phyloP scores from a whole-genome alignment of 2,329 filamentous ascomycete genomes.

The Hymenoscyphus occultus region DNA sequence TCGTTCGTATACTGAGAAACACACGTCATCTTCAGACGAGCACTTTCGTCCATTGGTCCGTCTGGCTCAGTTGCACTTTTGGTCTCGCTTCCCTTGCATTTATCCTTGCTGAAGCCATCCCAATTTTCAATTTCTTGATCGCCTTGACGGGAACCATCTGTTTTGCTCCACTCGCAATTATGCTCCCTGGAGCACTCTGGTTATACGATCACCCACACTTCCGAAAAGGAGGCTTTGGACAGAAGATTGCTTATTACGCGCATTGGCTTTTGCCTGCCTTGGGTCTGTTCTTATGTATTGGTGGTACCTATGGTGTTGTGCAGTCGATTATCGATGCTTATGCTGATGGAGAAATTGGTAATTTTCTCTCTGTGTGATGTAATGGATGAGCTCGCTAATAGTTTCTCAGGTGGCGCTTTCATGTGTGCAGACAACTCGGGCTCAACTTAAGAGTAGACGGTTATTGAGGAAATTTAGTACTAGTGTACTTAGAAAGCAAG shows the following conservation, averaged over 20 bases:
- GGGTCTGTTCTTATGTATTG: slow-evolving; percentile 40
- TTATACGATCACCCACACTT: slow-evolving; percentile 46
- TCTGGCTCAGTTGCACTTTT: slow-evolving; percentile 48
- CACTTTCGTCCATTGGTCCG: slow-evolving; percentile 48
- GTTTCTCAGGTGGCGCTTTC: slow-evolving; percentile 39
- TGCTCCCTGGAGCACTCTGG: slow-evolving; percentile 50
- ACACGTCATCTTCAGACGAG: slow-evolving; percentile 51
- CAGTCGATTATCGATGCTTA: slow-evolving; percentile 52
- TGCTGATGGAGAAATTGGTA: slow-evolving; percentile 32
- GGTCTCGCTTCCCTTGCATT: slow-evolving; percentile 45
- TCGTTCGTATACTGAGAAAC: slow-evolving; percentile 52
- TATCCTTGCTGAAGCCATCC: slow-evolving; percentile 51
- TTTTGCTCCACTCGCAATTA: slow-evolving; percentile 50
- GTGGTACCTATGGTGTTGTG: slow-evolving; percentile 46
- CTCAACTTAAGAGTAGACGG: slow-evolving; percentile 14
- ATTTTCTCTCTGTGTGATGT: slow-evolving; percentile 5
- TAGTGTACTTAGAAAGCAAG: background rate
- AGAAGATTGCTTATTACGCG: slow-evolving; percentile 34
- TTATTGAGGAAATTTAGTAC: background rate
- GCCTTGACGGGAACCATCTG: slow-evolving; percentile 48
- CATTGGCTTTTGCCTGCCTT: slow-evolving; percentile 39
- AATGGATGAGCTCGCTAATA: background rate
- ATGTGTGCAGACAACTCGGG: slow-evolving; percentile 46
- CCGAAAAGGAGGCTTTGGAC: slow-evolving; percentile 35
- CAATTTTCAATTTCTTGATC: slow-evolving; percentile 52